Evolutionary conservation across 441 rosid species (phyloP), one percentile per base, ranked within the genome.

Genomic region (Adansonia madagascariensis): DNA sequence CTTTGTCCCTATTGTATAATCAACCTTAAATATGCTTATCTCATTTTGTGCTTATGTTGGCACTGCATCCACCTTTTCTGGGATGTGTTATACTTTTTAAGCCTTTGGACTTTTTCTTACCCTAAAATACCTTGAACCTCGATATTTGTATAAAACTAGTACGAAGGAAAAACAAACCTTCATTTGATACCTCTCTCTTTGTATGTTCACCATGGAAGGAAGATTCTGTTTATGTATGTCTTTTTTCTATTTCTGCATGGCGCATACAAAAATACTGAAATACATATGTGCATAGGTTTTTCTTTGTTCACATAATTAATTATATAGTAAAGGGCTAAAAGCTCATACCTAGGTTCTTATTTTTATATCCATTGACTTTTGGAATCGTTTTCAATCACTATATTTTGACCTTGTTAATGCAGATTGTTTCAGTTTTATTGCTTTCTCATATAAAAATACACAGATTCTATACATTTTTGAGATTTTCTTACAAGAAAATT

Each of bases 31-130:
- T 2, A 6, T 67, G 55, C 17, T 65, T 43, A 10, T 44, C 71
- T 46, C 71, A 44, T 46, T 46, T 66, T 44, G 55, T 67, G 71
- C 55, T 67, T 66, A 18, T 35, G 20, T 66, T 47, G 57, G 41
- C 57, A 15, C 6, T 27, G 8, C 41, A 24, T 49, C 20, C 8
- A 50, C 73, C 73, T 24, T 69, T 69, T 7, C 6, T 24, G 44
- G 43, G 73, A 22, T 24, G 59, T 14, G 8, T 50, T 22, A 52
- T 53, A 62, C 18, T 1, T 71, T 53, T 53, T 53, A 53, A 53
- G 62, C n/a, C 62, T 31, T n/a, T 53, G 39, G 3, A 35, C 39
- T 35, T 35, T 35, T 35, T 35, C 39, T 35, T 35, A 35, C 39
- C 39, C n/a, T 17, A 7, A 35, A 71, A 31, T 24, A 35, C 49